Base-by-base conservation (phyloP, 2,329 filamentous ascomycete species). In the Curvularia lunata region DNA sequence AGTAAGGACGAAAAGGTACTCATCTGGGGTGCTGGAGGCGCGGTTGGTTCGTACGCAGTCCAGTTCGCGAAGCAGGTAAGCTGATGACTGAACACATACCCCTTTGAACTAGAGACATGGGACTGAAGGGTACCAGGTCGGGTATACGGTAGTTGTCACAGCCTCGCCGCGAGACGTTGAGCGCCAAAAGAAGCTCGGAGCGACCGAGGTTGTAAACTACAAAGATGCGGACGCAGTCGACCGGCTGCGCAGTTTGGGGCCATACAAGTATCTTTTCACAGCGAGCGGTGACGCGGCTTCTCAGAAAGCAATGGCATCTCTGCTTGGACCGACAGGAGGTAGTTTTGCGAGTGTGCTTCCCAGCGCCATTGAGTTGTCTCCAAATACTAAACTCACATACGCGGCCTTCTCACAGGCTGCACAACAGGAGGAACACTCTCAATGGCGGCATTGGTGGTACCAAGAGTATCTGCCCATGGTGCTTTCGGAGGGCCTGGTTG, bases 21-120 rank as follows among this genome's bases (percentile, higher is more conserved):
- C 3, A 56, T 73, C 21, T 71, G 69, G 71, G 68, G 65, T 30
- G 65, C 69, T 50, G 67, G 70, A 5, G 70, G 69, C 18, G 68
- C 68, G 18, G 66, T 72, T 9, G 67, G 67, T 28, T 64, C 61
- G 48, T 69, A 71, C 62, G 69, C 66, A 13, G 65, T 66, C 0
- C 65, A 71, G 46, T 71, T 65, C 46, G 68, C 69, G 5, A 69
- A 66, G 40, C 62, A 57, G 47, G 68, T 68, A 47, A 57, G 63
- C 40, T 21, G 27, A 28, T 18, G n/a, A 28, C 19, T 48, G 25
- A 16, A 40, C n/a, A 7, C 12, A 40, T 13, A 12, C 6, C 27
- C 10, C 2, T 38, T 30, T 21, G 56, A 34, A 16, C 16, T 8
- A 37, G 16, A 1, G 4, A 42, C 5, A 13, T n/a, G 23, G 19